Base-by-base conservation (phyloP, 306 rosid species). In the Dicorynia guianensis region DNA sequence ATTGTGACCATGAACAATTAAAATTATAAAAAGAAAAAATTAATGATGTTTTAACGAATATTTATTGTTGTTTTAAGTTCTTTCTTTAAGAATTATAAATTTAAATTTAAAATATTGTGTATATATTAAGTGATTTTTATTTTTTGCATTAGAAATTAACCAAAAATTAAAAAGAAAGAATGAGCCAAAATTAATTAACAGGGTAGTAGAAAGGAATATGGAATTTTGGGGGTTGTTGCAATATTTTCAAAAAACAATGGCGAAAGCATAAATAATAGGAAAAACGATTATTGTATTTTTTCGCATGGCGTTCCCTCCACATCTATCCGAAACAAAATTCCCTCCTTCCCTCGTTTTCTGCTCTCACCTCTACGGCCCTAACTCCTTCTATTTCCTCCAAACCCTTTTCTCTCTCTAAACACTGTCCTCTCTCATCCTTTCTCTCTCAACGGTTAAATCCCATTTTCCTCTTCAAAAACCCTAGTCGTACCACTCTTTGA, bases 271-370 rank as follows among this genome's bases (percentile, higher is more conserved):
- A 68, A 68, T 35, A 59, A 10, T 0, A 53, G 17, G 11, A 7
- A 18, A 44, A 20, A 43, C 18, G 11, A 20, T 6, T 64, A 36
- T 19, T 4, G 54, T 65, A 25, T n/a, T 20, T 77, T 74, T 81
- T 73, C 78, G 57, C 86, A 52, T 49, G 59, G 73, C 73, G 80
- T 96, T 92, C 99, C 99, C 99, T 96, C 99, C 99, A 96, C 97
- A 90, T 86, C 96, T 82, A 87, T 89, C 98, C 92, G 93, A 92
- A 92, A 85, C 85, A 89, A 90, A 96, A 87, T 89, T 92, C 97
- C 98, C 97, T 92, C 97, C 95, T 90, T 91, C 97, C 98, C 98
- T 93, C 98, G 95, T 93, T 89, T 87, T 90, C 96, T 93, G 82
- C 89, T 90, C 85, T 4, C 65, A 10, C 61, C 35, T 40, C 81